Evolutionary conservation across 2,329 filamentous ascomycete genomes (phyloP).

Genomic region (Colletotrichum lentis): DNA sequence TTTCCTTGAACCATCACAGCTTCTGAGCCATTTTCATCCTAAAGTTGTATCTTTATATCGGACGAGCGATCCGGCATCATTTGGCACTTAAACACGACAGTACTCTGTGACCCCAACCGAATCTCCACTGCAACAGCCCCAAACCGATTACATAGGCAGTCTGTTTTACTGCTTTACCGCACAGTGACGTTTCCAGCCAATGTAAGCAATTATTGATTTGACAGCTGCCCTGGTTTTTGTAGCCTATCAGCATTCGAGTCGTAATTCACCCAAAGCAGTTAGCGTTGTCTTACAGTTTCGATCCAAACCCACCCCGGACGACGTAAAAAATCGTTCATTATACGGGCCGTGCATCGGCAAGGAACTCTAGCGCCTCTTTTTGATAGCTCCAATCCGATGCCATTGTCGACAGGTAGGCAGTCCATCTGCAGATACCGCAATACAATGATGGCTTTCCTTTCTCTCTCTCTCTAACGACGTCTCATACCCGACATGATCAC

Average conservation of each 20-base stretch:
- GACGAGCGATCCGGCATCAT: not conserved
- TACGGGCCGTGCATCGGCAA: constrained; percentile 9
- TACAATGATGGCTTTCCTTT: not conserved
- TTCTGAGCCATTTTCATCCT: no score
- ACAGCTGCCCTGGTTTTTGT: no score
- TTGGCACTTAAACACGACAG: not conserved
- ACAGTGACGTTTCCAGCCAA: no score
- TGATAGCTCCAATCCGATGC: no score
- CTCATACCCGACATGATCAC: not conserved
- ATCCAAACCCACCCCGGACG: not conserved
- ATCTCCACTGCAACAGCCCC: not conserved
- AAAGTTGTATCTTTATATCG: no score
- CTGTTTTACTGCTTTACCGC: not conserved
- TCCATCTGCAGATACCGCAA: not conserved
- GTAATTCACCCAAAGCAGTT: constrained; percentile 6
- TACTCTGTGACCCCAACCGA: not conserved
- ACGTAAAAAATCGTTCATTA: constrained; percentile 1
- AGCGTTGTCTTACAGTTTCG: not conserved
- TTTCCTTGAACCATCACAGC: no score
- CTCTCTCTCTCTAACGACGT: not conserved
- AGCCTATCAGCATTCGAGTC: constrained; percentile 1
- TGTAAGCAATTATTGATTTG: no score
- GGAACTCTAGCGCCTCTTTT: no score
- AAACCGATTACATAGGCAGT: not conserved
- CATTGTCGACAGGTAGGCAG: not conserved